These are phyloP conservation scores for Aspergillus cavernicola DNA, from an alignment of 495 filamentous ascomycete genomes.

Conservation along the genomic window DNA sequence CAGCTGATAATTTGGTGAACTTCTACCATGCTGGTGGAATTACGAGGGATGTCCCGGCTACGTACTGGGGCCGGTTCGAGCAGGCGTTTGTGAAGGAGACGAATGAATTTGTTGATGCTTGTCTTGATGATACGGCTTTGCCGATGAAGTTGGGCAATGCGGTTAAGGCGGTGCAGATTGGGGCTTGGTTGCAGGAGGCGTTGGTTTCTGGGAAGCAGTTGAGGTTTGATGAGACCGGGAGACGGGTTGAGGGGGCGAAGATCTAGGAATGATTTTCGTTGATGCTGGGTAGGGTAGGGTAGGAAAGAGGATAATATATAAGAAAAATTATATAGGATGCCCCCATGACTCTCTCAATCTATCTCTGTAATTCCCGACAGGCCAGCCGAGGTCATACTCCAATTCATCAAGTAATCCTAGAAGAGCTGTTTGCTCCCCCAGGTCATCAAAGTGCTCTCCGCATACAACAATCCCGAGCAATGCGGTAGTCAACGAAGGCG, in stretches of 20 bases:
- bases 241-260: constrained; percentile 27
- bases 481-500: constrained; percentile 21
- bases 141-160: constrained; percentile 52
- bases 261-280: not conserved
- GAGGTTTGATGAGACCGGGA: constrained; percentile 46
- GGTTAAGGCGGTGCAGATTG: constrained; percentile 59
- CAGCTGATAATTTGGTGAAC: constrained; percentile 48
- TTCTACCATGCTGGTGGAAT: constrained; percentile 47
- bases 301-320: too few species aligned
- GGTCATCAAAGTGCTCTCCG: constrained; percentile 21
- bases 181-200: constrained; percentile 56
- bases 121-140: constrained; percentile 48
- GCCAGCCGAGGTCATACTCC: constrained; percentile 1
- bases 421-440: constrained; percentile 18
- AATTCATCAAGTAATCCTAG: constrained; percentile 16
- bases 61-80: constrained; percentile 60
- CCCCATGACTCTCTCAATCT: not conserved
- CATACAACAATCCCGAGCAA: constrained; percentile 24
- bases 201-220: constrained; percentile 56
- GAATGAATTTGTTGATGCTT: constrained; percentile 54
- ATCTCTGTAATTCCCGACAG: not conserved
- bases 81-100: constrained; percentile 60
- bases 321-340: too few species aligned
- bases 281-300: too few species aligned
- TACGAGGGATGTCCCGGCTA: constrained; percentile 50